Conservation (phyloP, 2,329 filamentous ascomycete genomes). For the Moelleriella libera region DNA sequence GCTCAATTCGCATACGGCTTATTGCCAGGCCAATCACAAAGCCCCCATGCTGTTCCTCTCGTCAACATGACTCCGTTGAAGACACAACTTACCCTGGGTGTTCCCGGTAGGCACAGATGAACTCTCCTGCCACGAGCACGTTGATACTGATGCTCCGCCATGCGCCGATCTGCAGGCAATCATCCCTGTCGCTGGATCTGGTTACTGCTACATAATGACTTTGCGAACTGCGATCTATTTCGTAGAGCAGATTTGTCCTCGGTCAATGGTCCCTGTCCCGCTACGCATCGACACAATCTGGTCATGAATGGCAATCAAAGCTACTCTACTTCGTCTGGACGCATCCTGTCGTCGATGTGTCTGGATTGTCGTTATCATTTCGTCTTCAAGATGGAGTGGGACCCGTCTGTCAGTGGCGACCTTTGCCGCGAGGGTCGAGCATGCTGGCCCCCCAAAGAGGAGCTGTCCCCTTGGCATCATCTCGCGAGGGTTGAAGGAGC, state of each 20-base stretch:
- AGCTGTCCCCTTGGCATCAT: conserved; percentile 24
- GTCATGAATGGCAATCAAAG: conserved; percentile 26
- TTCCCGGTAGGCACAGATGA: neutral
- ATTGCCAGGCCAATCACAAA: too few relatives aligned
- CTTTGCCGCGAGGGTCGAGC: conserved; percentile 17
- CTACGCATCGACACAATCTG: conserved; percentile 21
- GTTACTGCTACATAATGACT: conserved; percentile 23
- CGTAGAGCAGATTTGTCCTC: conserved; percentile 15
- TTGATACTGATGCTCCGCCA: neutral
- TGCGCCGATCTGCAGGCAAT: conserved; percentile 12
- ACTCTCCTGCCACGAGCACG: neutral
- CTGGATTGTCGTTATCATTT: conserved; percentile 27
- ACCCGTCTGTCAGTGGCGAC: conserved; percentile 11
- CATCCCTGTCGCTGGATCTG: conserved; percentile 27
- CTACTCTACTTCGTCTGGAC: conserved; percentile 11
- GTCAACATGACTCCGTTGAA: too few relatives aligned
- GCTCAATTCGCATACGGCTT: too few relatives aligned
- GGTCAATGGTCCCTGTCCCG: conserved; percentile 15
- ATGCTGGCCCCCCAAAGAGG: conserved; percentile 19
- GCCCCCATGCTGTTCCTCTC: too few relatives aligned
- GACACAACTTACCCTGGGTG: too few relatives aligned
- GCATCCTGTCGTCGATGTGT: conserved; percentile 22
- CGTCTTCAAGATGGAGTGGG: conserved; percentile 22
- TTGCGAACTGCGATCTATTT: conserved; percentile 21
- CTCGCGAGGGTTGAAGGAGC: conserved; percentile 20